phyloP scores from a whole-genome alignment of 805 yeast genomes.

The Zygoascus flipseniorum region DNA sequence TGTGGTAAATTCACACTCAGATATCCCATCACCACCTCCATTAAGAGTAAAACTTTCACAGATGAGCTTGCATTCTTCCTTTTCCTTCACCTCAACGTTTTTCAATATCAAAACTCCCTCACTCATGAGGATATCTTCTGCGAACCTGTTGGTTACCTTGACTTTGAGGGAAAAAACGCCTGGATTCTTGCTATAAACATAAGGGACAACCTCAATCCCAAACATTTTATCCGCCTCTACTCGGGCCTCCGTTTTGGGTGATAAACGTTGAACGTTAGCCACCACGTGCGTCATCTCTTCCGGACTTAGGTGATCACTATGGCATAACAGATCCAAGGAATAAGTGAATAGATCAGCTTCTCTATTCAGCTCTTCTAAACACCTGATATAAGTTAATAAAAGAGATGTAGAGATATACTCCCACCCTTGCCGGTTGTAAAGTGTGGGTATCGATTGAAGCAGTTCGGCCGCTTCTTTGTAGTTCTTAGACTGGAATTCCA shows the following conservation, averaged over 20 bases:
- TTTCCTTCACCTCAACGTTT: background rate
- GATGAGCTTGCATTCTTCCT: background rate
- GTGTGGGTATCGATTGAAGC: slow-evolving; percentile 58
- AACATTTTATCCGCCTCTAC: slow-evolving; percentile 33
- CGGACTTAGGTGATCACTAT: slow-evolving; percentile 14
- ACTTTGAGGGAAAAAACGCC: slow-evolving; percentile 7
- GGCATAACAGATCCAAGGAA: slow-evolving; percentile 23
- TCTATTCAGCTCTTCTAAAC: slow-evolving; percentile 35
- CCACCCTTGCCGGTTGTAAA: slow-evolving; percentile 70
- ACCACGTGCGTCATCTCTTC: slow-evolving; percentile 17
- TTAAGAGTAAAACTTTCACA: background rate
- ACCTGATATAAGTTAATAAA: slow-evolving; percentile 57
- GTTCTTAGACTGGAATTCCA: slow-evolving; percentile 50
- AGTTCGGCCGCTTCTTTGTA: slow-evolving; percentile 55
- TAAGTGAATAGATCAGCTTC: slow-evolving; percentile 22
- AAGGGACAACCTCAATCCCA: slow-evolving; percentile 30
- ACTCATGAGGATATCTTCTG: slow-evolving; percentile 6
- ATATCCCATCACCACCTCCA: background rate
- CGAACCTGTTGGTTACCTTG: slow-evolving; percentile 1
- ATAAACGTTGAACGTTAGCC: slow-evolving; percentile 17
- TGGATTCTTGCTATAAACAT: slow-evolving; percentile 7
- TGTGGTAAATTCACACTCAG: background rate
- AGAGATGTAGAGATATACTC: slow-evolving; percentile 56
- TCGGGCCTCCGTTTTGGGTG: slow-evolving; percentile 14
- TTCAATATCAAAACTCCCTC: slow-evolving; percentile 4